Evolutionary conservation across 2,329 filamentous ascomycete species (phyloP).

Genomic region (Apiospora hydei): DNA sequence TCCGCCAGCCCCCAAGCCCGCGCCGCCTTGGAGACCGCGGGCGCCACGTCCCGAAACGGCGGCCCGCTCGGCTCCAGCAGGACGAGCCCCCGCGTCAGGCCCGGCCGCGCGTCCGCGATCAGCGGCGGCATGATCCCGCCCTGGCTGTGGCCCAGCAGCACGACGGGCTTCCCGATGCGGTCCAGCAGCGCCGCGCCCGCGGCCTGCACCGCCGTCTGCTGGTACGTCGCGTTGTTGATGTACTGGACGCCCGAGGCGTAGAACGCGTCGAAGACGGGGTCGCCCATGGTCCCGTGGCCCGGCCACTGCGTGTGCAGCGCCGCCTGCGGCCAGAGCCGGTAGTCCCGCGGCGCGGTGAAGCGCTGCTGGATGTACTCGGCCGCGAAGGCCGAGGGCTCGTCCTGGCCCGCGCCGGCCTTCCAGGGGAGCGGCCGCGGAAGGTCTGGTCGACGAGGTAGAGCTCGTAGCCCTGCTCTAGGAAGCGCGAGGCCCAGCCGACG

Average conservation of each 20-base stretch:
- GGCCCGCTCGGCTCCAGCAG: constrained; percentile 56
- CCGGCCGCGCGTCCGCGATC: constrained; percentile 49
- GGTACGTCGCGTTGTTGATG: constrained; percentile 41
- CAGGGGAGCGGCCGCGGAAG: constrained; percentile 53
- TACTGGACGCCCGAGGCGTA: constrained; percentile 50
- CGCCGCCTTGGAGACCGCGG: constrained; percentile 43
- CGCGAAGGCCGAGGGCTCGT: constrained; percentile 37
- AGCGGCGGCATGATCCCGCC: constrained; percentile 52
- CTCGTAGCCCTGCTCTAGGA: constrained; percentile 52
- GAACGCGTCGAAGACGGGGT: constrained; percentile 50
- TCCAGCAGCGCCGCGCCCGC: constrained; percentile 53
- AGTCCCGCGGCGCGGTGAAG: constrained; percentile 46
- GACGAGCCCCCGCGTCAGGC: constrained; percentile 50
- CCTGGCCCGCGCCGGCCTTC: constrained; percentile 40
- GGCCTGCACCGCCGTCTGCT: constrained; percentile 46
- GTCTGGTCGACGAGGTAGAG: constrained; percentile 57
- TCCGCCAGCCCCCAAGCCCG: constrained; percentile 54
- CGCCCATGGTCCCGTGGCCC: constrained; percentile 47
- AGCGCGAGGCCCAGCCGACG: constrained; percentile 57
- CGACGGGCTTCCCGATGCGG: constrained; percentile 47
- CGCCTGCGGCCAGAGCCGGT: constrained; percentile 49
- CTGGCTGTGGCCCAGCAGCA: constrained; percentile 55
- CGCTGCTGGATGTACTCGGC: constrained; percentile 45
- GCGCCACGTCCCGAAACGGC: constrained; percentile 51
- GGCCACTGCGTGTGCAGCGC: constrained; percentile 52